phyloP scores from a whole-genome alignment of 306 rosid genomes.

The Chamaecrista fasciculata region DNA sequence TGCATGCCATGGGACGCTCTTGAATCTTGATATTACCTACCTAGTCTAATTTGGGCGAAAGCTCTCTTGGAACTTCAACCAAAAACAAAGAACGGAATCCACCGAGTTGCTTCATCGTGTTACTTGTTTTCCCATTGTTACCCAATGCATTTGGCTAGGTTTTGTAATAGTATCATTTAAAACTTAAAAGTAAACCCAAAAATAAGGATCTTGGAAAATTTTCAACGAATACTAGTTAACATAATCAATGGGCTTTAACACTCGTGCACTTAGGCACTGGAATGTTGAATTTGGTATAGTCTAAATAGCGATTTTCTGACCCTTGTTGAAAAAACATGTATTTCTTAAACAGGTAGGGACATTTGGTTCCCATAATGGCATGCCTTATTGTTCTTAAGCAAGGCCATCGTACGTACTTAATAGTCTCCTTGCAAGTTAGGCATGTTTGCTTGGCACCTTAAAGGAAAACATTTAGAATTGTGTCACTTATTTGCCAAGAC shows the following conservation, averaged over 20 bases:
- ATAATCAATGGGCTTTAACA: not conserved
- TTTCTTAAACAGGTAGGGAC: not conserved
- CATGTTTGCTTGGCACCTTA: not conserved
- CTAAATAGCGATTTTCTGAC: not conserved
- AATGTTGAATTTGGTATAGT: not conserved
- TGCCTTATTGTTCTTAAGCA: not conserved
- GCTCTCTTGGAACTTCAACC: not conserved
- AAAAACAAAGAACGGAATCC: not conserved
- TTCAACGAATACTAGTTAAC: not conserved
- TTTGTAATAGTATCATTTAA: not conserved
- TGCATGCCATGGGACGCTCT: no score
- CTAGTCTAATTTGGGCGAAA: not conserved
- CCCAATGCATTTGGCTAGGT: not conserved
- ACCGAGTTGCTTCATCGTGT: not conserved
- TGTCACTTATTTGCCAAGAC: not conserved
- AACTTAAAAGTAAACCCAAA: not conserved
- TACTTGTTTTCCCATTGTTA: no score
- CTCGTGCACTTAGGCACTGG: conserved; percentile 4
- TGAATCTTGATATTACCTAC: no score
- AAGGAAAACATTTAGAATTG: not conserved
- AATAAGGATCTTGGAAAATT: not conserved
- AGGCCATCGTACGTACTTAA: not conserved
- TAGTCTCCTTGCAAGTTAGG: not conserved
- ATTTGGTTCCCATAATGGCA: conserved; percentile 2
- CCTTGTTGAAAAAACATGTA: not conserved